These are phyloP conservation scores for Penicillium parvum DNA, from an alignment of 495 filamentous ascomycete genomes.

Conservation along the genomic window DNA sequence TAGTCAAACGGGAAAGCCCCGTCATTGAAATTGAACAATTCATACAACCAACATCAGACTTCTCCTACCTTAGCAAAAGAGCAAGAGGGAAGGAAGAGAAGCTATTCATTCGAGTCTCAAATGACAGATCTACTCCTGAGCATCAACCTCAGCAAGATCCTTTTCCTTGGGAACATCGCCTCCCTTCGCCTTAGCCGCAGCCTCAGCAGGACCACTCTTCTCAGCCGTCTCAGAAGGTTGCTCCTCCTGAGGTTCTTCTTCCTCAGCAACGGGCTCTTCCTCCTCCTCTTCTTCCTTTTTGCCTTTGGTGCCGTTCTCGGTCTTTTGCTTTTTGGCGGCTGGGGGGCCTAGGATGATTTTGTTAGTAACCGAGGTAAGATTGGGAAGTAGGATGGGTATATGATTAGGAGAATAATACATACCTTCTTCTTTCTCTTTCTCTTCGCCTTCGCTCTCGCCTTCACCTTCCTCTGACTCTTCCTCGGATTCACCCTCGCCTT, in stretches of 20 bases:
- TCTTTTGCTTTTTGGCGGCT: conserved; percentile 33
- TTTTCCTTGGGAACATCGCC: conserved; percentile 44
- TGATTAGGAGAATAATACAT: background rate
- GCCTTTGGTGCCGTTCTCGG: conserved; percentile 11
- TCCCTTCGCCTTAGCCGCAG: conserved; percentile 42
- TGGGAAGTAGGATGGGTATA: background rate
- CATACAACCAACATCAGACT: too few relatives aligned
- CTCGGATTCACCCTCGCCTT: conserved; percentile 20
- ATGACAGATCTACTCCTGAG: conserved; percentile 21
- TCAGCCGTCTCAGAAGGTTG: conserved; percentile 29
- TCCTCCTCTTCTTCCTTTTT: conserved; percentile 34
- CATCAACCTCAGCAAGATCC: conserved; percentile 41
- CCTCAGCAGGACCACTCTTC: conserved; percentile 38
- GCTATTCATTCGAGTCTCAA: background rate
- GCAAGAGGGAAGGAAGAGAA: too few relatives aligned
- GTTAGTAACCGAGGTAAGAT: conserved; percentile 7
- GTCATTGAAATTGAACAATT: too few relatives aligned
- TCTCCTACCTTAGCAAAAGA: too few relatives aligned
- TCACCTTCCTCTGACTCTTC: conserved; percentile 24
- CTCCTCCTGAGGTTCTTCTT: conserved; percentile 31
- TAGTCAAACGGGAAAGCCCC: too few relatives aligned
- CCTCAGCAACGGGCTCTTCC: conserved; percentile 27
- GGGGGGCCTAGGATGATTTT: conserved; percentile 27
- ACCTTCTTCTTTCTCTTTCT: conserved; percentile 21
- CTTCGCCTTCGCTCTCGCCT: conserved; percentile 24